Percentiles rank a stretch among this genome's conserved stretches.
These are phyloP conservation scores for Sporothrix humicola DNA, from an alignment of 2,329 filamentous ascomycete species.

Conservation along the genomic window DNA sequence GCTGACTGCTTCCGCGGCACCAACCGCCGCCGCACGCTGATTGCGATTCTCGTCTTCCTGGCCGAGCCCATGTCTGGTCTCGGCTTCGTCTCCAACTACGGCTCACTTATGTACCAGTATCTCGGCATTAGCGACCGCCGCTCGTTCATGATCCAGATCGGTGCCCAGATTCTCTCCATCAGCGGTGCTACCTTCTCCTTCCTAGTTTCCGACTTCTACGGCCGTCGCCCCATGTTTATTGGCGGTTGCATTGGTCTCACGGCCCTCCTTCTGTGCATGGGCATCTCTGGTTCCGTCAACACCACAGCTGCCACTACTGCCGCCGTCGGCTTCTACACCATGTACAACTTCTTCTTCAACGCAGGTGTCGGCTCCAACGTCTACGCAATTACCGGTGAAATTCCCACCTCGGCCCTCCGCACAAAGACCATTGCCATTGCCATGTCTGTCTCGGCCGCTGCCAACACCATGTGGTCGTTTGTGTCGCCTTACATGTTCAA, in stretches of 20 bases:
- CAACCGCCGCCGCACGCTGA: slow-evolving; percentile 48
- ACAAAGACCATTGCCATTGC: slow-evolving; percentile 40
- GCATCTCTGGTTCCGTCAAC: slow-evolving; percentile 39
- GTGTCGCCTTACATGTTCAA: slow-evolving; percentile 43
- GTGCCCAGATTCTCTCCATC: slow-evolving; percentile 49
- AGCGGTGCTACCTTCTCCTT: slow-evolving; percentile 47
- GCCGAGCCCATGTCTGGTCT: slow-evolving; percentile 31
- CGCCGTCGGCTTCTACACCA: slow-evolving; percentile 40
- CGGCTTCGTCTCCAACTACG: slow-evolving; percentile 28
- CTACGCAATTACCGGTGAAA: slow-evolving; percentile 40
- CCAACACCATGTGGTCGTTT: slow-evolving; percentile 38
- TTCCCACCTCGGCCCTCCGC: slow-evolving; percentile 40
- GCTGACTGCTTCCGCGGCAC: slow-evolving; percentile 46
- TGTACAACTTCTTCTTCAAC: slow-evolving; percentile 41
- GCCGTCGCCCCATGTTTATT: slow-evolving; percentile 31
- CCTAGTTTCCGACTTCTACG: slow-evolving; percentile 25
- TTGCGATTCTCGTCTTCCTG: slow-evolving; percentile 58
- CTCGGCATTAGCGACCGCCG: slow-evolving; percentile 40
- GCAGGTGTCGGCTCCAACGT: slow-evolving; percentile 40
- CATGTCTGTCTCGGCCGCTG: slow-evolving; percentile 31
- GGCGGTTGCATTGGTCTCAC: slow-evolving; percentile 34
- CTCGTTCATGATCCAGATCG: slow-evolving; percentile 42
- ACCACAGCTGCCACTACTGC: slow-evolving; percentile 37
- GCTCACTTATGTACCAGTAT: slow-evolving; percentile 31
- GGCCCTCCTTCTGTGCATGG: slow-evolving; percentile 44